Evolutionary conservation across 768 basidiomycete species (phyloP).

Genomic region (Favolaschia claudopus): DNA sequence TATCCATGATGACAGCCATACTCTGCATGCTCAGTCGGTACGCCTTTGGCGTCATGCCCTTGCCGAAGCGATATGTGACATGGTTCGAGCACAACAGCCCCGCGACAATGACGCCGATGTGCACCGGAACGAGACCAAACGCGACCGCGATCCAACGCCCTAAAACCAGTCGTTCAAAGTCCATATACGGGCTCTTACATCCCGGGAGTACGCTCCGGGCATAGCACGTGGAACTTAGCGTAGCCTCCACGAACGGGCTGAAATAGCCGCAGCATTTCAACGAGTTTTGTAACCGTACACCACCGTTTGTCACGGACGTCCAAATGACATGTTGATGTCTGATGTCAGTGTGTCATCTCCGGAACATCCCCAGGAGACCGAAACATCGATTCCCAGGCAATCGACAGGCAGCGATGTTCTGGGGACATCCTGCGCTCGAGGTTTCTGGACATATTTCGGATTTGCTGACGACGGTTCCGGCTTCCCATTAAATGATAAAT

Average conservation of each 20-base stretch:
- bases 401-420: no score
- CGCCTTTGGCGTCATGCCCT: conserved; percentile 88
- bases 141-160: conserved; percentile 69
- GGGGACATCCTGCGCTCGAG: no score
- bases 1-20: conserved; percentile 87
- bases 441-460: no score
- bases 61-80: conserved; percentile 87
- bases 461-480: no score
- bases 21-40: conserved; percentile 77
- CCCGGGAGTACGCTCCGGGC: conserved; percentile 74
- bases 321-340: no score
- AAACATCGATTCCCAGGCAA: no score
- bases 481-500: no score
- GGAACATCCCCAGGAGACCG: no score
- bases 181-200: conserved; percentile 71
- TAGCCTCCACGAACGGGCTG: conserved; percentile 82
- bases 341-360: no score
- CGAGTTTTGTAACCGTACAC: conserved; percentile 76
- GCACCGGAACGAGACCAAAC: conserved; percentile 74
- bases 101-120: conserved; percentile 67
- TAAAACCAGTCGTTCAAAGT: conserved; percentile 63
- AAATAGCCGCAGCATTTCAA: conserved; percentile 85
- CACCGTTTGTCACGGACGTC: no score
- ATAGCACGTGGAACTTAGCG: conserved; percentile 77
- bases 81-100: conserved; percentile 81